A percentile compares a stretch with the other conserved stretches of the same genome.
Evolutionary conservation across 1,284 basidiomycete species (phyloP).

Genomic region (Trametes versicolor): DNA sequence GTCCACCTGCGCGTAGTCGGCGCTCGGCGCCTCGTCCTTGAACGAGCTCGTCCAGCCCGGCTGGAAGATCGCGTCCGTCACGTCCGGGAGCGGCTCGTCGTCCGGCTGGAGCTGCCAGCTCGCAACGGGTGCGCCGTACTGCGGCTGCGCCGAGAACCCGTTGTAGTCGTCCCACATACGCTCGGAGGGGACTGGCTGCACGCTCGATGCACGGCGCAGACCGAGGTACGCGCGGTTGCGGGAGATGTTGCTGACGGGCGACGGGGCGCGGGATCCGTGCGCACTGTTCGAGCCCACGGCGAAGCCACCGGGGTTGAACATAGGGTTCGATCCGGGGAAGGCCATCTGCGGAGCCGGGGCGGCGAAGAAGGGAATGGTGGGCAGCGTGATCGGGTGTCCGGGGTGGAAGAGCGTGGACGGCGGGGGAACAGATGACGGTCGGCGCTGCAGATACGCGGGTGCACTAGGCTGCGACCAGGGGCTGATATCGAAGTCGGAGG

Average conservation of each 20-base stretch:
- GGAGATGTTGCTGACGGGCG: conserved; percentile 56
- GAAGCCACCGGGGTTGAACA: conserved; percentile 30
- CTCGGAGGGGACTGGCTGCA: conserved; percentile 41
- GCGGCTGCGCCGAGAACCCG: conserved; percentile 23
- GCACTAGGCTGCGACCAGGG: conserved; percentile 22
- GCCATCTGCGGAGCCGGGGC: conserved; percentile 27
- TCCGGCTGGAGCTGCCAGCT: conserved; percentile 49
- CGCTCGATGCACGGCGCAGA: conserved; percentile 54
- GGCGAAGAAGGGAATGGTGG: conserved; percentile 50
- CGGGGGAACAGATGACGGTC: conserved; percentile 73
- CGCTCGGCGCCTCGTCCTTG: conserved; percentile 47
- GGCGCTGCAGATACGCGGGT: conserved; percentile 53
- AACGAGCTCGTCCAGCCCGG: conserved; percentile 47
- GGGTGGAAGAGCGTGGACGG: conserved; percentile 52
- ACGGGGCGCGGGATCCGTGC: conserved; percentile 51
- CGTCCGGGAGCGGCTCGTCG: conserved; percentile 59
- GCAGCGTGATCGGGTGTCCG: conserved; percentile 55
- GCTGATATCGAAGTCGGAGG: conserved; percentile 28
- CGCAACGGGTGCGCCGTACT: conserved; percentile 34
- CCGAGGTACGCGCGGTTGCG: conserved; percentile 50
- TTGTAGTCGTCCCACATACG: conserved; percentile 35
- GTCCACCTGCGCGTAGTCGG: conserved; percentile 36
- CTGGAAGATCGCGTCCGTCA: conserved; percentile 60
- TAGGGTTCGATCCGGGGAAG: conserved; percentile 14
- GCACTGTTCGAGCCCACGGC: conserved; percentile 31